Evolutionary conservation across 1,284 basidiomycete species (phyloP).

Genomic region (Cryptococcus hybrid): DNA sequence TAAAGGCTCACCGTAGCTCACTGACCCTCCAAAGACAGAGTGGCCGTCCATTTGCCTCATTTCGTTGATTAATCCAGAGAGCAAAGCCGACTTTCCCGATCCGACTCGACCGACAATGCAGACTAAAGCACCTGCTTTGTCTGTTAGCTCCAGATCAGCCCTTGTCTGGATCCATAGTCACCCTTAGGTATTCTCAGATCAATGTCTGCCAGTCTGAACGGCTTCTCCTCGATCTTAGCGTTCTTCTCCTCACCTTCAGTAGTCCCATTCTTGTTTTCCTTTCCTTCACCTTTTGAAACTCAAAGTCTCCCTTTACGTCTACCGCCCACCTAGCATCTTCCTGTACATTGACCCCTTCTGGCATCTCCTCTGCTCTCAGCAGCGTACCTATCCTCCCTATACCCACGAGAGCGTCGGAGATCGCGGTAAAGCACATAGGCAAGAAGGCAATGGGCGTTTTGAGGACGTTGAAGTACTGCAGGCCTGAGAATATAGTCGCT

Average conservation of each 20-base stretch:
- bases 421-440: conserved; percentile 48
- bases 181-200: conserved; percentile 12
- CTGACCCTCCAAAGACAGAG: conserved; percentile 61
- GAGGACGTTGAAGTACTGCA: conserved; percentile 71
- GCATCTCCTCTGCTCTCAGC: conserved; percentile 59
- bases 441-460: conserved; percentile 33
- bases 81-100: conserved; percentile 55
- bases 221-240: conserved; percentile 1
- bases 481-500: conserved; percentile 67
- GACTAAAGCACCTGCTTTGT: conserved; percentile 18
- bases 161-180: too few species aligned
- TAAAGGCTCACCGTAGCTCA: conserved; percentile 59
- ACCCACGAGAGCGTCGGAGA: conserved; percentile 56
- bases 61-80: conserved; percentile 69
- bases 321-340: conserved; percentile 54
- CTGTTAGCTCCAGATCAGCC: too few species aligned
- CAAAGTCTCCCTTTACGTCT: conserved; percentile 63
- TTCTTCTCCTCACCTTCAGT: conserved; percentile 1
- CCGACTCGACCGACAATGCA: conserved; percentile 42
- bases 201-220: conserved; percentile 4
- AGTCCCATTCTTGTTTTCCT: neutral
- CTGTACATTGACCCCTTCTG: conserved; percentile 57
- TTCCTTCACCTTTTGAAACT: conserved; percentile 59
- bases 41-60: conserved; percentile 65
- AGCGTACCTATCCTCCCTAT: conserved; percentile 19